Percentiles rank a stretch among this genome's conserved stretches.
Conservation (phyloP, 768 basidiomycete genomes). For the Xerocomellus intermedius region DNA sequence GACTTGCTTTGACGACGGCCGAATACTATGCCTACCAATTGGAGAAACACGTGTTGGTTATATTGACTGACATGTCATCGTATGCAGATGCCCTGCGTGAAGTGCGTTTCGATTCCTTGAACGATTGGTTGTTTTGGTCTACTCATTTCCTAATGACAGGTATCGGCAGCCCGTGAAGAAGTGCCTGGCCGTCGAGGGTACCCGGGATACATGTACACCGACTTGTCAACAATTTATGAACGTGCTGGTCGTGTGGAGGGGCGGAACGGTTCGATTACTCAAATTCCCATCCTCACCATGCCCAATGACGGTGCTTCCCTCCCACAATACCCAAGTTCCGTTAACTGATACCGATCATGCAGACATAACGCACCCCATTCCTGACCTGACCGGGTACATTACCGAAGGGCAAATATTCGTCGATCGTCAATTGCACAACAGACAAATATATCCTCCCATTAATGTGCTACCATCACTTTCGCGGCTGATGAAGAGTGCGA, state of each 20-base stretch:
- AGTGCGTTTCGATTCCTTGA: slow-evolving; percentile 44
- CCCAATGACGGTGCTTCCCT: slow-evolving; percentile 87
- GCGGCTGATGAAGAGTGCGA: slow-evolving; percentile 99
- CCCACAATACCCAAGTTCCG: slow-evolving; percentile 18
- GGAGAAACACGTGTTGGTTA: slow-evolving; percentile 99
- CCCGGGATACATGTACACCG: slow-evolving; percentile 98
- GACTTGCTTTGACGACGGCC: slow-evolving; percentile 95
- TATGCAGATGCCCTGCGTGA: slow-evolving; percentile 97
- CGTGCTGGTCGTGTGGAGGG: slow-evolving; percentile 98
- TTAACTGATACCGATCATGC: slow-evolving; percentile 25
- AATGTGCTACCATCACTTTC: slow-evolving; percentile 98
- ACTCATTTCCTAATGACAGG: slow-evolving; percentile 34
- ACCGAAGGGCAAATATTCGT: slow-evolving; percentile 99
- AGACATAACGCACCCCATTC: slow-evolving; percentile 99
- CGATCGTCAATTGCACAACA: slow-evolving; percentile 95
- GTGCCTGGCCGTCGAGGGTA: slow-evolving; percentile 99
- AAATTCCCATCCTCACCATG: slow-evolving; percentile 99
- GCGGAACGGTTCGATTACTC: slow-evolving; percentile 98
- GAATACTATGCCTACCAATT: slow-evolving; percentile 99
- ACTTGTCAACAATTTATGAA: slow-evolving; percentile 99
- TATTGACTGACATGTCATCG: slow-evolving; percentile 98
- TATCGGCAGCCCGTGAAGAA: slow-evolving; percentile 98
- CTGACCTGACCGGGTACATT: slow-evolving; percentile 98
- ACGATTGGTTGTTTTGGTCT: slow-evolving; percentile 1
- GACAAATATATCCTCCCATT: slow-evolving; percentile 98